phyloP scores from a whole-genome alignment of 768 basidiomycete genomes.

The Leccinum rimulosum region DNA sequence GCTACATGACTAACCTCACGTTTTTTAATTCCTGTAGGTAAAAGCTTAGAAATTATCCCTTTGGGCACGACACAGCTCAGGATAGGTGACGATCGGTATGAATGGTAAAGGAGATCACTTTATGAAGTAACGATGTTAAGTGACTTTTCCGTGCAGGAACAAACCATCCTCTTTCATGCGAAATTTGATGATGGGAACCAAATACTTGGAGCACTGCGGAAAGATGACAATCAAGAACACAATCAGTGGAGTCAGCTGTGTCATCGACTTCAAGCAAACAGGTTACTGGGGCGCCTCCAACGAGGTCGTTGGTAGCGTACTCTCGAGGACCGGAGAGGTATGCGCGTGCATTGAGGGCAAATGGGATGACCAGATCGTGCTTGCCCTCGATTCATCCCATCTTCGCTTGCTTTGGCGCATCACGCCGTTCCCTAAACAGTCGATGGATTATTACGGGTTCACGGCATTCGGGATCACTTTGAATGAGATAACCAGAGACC shows the following conservation, averaged over 20 bases:
- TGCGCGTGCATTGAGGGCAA: conserved; percentile 76
- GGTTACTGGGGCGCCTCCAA: conserved; percentile 84
- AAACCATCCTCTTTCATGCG: conserved; percentile 88
- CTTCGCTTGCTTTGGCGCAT: conserved; percentile 79
- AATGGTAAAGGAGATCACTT: conserved; percentile 50
- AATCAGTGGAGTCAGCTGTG: conserved; percentile 52
- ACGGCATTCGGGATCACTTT: conserved; percentile 76
- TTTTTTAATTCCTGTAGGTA: conserved; percentile 48
- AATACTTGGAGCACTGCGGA: conserved; percentile 85
- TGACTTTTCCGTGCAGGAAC: conserved; percentile 47
- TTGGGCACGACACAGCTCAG: conserved; percentile 66
- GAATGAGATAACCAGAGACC: conserved; percentile 73
- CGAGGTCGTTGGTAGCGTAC: conserved; percentile 60
- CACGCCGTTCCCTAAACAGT: conserved; percentile 67
- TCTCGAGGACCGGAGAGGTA: conserved; percentile 50
- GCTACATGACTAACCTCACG: conserved; percentile 17
- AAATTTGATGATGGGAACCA: conserved; percentile 87
- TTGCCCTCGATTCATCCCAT: conserved; percentile 62
- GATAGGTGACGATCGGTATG: conserved; percentile 65
- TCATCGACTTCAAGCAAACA: conserved; percentile 82
- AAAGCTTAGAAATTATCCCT: conserved; percentile 85
- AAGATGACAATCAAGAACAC: conserved; percentile 73
- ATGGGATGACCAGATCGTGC: conserved; percentile 84
- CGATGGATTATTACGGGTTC: conserved; percentile 77
- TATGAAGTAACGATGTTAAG: conserved; percentile 1